These are phyloP conservation scores for Colletotrichum plurivorum DNA, from an alignment of 2,329 filamentous ascomycete species.

Conservation along the genomic window DNA sequence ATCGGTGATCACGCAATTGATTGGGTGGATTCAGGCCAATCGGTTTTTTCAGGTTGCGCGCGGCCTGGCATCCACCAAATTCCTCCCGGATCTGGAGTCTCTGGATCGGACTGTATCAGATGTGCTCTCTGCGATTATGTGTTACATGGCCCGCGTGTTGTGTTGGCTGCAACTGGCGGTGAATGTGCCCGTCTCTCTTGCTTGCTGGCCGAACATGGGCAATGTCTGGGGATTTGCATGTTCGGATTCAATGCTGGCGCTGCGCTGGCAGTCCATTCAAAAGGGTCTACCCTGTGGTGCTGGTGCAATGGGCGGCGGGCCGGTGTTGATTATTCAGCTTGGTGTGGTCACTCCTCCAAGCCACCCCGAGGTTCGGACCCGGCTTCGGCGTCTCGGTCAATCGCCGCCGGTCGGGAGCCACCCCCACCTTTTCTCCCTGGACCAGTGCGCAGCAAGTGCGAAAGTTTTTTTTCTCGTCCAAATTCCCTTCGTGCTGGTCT, in stretches of 20 bases:
- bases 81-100: not conserved
- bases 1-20: conserved; percentile 37
- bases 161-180: not conserved
- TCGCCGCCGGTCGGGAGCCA: conserved; percentile 30
- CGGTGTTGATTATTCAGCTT: conserved; percentile 32
- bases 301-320: not conserved
- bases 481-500: not conserved
- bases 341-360: conserved; percentile 4
- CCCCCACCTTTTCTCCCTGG: conserved; percentile 18
- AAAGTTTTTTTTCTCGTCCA: conserved; percentile 18
- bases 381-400: conserved; percentile 37
- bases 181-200: not conserved
- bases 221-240: conserved; percentile 24
- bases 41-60: not conserved
- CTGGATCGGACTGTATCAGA: not conserved
- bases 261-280: conserved; percentile 23
- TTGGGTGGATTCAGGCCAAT: conserved; percentile 35
- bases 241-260: conserved; percentile 9
- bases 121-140: too few relatives aligned
- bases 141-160: not conserved
- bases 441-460: conserved; percentile 1
- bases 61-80: conserved; percentile 23
- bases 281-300: conserved; percentile 15
- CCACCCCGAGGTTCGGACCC: conserved; percentile 36
- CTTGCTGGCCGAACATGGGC: not conserved